Evolutionary conservation across 2,329 filamentous ascomycete species (phyloP), one percentile per base, ranked within the genome.

Genomic region (Fusarium cicatricum): DNA sequence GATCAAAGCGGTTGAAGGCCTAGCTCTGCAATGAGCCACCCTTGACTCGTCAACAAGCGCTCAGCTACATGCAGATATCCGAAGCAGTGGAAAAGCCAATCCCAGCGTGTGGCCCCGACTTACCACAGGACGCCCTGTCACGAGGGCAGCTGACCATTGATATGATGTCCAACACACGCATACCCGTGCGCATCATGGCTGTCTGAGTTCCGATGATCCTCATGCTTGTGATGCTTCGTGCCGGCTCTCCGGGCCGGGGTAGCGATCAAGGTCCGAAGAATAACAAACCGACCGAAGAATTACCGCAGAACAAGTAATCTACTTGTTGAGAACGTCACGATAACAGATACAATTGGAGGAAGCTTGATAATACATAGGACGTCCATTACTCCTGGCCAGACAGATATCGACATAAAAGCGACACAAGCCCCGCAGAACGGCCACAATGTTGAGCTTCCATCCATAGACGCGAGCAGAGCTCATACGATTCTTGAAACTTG

Each of bases 231-330:
- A 43, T 41, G 10, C 29, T 17, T 26, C 31, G 44, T 38, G 34
- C 46, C 65, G 65, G 65, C 37, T 67, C 21, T 21, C 15, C 65
- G 65, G 65, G 44, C 65, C 65, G 63, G 37, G 39, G 62, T 53
- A 50, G 65, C 65, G 65, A 38, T 51, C 42, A 55, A 47, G 47
- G 56, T 49, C 65, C 65, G 63, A 67, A 59, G 55, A 58, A 64
- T 64, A 61, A 37, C 58, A 66, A 53, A 42, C 26, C 43, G 55
- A 46, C 65, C 65, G 65, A 68, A 46, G 65, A 68, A 68, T 58
- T 58, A 45, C 65, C 65, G 65, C 29, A 21, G 40, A 29, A 57
- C 50, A 49, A 49, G 45, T 32, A 40, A 54, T 41, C 38, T 19
- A 26, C 23, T 26, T 26, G 6, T 43, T 41, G 14, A 17, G 31